Evolutionary conservation across 2,329 filamentous ascomycete genomes (phyloP).

Genomic region (Apiospora phragmitis): DNA sequence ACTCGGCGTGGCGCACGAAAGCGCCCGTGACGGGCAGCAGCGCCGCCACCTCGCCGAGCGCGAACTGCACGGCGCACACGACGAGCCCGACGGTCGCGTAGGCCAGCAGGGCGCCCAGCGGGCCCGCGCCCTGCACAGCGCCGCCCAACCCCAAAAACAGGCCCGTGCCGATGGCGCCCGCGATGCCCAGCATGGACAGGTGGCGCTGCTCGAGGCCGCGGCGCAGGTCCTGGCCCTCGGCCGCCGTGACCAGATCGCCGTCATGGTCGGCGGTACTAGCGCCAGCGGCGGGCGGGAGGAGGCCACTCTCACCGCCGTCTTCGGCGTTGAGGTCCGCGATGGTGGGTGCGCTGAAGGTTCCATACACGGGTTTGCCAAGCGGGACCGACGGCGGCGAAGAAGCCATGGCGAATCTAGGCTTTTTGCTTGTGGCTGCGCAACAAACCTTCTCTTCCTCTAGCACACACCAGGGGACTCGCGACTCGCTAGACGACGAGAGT

Average conservation of each 20-base stretch:
- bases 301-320: constrained; percentile 1
- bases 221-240: constrained; percentile 51
- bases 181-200: constrained; percentile 65
- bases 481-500: background rate
- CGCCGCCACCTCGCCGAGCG: constrained; percentile 80
- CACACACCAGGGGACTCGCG: background rate
- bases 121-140: constrained; percentile 54
- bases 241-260: constrained; percentile 46
- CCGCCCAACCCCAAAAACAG: constrained; percentile 69
- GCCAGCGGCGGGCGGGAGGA: background rate
- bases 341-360: background rate
- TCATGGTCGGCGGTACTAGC: constrained; percentile 24
- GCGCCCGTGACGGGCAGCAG: constrained; percentile 78
- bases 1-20: constrained; percentile 78
- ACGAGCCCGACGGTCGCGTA: constrained; percentile 70
- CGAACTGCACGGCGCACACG: constrained; percentile 80
- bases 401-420: background rate
- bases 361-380: background rate
- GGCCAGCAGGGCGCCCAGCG: constrained; percentile 69
- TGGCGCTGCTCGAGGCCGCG: constrained; percentile 55
- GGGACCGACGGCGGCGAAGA: background rate
- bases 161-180: constrained; percentile 73
- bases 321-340: background rate
- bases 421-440: background rate
- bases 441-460: background rate